Evolutionary conservation across 257 asterid species (phyloP), one percentile per base, ranked within the genome.

Genomic region (Leptodermis oblonga): DNA sequence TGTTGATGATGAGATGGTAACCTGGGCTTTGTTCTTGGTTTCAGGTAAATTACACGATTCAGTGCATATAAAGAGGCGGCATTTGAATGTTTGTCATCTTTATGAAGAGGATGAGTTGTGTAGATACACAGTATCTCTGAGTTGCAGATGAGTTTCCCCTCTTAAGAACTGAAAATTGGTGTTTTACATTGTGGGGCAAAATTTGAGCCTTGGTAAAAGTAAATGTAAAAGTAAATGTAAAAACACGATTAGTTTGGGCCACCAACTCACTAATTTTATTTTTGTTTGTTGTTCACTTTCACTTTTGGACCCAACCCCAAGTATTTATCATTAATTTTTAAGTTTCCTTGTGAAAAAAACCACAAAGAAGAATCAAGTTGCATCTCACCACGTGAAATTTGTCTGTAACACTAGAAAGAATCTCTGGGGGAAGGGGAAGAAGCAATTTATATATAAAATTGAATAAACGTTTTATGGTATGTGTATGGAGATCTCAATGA

Each of bases 141-240:
- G 88, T 79, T 78, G 96, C 97, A 90, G 97, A 85, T 90, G 97
- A 90, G 97, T 90, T 80, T 86, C 90, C 86, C 78, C 96, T 80
- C 95, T 85, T 83, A 86, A 78, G 89, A 85, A 84, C 84, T 88
- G 83, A 79, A 79, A 78, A 64, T 68, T 77, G 84, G 78, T 82
- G 79, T 77, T 71, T 71, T 68, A 58, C 61, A 10, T 53, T 62
- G 53, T 51, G 79, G 53, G 81, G 72, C 55, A 67, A 70, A 28
- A 74, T 82, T 80, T 67, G 73, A 68, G 78, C 62, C 70, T 73
- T 77, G 72, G n/a, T n/a, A n/a, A n/a, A n/a, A n/a, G n/a, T n/a
- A n/a, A n/a, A n/a, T n/a, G n/a, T n/a, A n/a, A n/a, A n/a, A n/a
- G n/a, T n/a, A n/a, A n/a, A n/a, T n/a, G n/a, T n/a, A n/a, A n/a